A percentile compares a stretch with the other conserved stretches of the same genome.
Conservation (phyloP, 2,329 filamentous ascomycete species). For the Neurospora sp. region DNA sequence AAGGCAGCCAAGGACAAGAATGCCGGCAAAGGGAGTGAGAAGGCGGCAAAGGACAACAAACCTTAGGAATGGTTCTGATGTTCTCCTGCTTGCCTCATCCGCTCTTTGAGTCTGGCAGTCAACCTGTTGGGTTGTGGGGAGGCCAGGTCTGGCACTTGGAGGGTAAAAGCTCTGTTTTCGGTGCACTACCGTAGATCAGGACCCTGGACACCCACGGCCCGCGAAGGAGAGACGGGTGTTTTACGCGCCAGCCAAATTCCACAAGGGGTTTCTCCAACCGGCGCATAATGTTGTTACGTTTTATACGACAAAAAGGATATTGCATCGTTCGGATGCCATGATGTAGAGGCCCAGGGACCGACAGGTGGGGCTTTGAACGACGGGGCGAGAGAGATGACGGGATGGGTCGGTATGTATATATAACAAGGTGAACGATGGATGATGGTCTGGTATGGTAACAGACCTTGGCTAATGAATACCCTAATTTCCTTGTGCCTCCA, state of each 20-base stretch:
- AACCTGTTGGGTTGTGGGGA: background rate
- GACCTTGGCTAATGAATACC: background rate
- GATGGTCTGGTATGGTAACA: background rate
- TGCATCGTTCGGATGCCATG: background rate
- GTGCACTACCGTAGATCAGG: background rate
- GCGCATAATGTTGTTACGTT: background rate
- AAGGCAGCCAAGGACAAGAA: constrained; percentile 2
- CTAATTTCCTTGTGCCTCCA: background rate
- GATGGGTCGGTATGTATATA: background rate
- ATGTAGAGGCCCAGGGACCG: background rate
- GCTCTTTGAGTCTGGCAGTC: background rate
- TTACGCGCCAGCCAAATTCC: background rate
- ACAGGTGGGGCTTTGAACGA: background rate
- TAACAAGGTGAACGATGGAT: background rate
- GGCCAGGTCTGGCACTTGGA: background rate
- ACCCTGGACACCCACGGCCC: background rate
- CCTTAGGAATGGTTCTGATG: background rate
- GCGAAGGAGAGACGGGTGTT: background rate
- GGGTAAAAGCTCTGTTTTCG: background rate
- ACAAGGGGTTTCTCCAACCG: background rate
- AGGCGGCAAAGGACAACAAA: background rate
- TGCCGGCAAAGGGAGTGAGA: background rate
- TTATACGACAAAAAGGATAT: background rate
- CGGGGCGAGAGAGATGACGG: background rate
- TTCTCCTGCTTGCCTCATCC: background rate